Evolutionary conservation across 495 filamentous ascomycete species (phyloP).

Genomic region (Xylaria palmicola): DNA sequence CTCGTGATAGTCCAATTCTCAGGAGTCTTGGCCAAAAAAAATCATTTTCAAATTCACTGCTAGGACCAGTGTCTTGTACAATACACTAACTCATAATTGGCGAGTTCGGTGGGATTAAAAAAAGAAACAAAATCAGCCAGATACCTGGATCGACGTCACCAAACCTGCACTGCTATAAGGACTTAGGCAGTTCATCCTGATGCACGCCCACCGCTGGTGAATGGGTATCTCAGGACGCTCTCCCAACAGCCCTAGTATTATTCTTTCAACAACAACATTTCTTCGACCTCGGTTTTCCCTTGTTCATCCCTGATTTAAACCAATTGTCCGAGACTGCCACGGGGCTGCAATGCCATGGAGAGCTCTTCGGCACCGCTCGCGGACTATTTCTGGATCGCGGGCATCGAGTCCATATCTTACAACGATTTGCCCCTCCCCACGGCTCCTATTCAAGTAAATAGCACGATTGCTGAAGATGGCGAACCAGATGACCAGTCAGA

Average conservation of each 20-base stretch:
- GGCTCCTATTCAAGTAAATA: constrained; percentile 52
- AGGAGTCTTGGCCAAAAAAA: neutral
- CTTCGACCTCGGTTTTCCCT: neutral
- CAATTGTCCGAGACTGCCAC: constrained; percentile 9
- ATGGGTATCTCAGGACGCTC: neutral
- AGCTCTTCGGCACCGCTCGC: constrained; percentile 77
- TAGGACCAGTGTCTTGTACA: constrained; percentile 2
- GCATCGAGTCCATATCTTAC: constrained; percentile 73
- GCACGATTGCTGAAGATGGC: constrained; percentile 80
- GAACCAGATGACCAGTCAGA: constrained; percentile 56
- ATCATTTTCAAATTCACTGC: neutral
- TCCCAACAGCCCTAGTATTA: neutral
- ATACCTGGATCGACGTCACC: neutral
- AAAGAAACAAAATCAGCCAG: neutral
- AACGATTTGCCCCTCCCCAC: constrained; percentile 42
- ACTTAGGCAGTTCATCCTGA: neutral
- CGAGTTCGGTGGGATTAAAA: neutral
- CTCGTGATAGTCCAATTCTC: neutral
- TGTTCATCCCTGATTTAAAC: neutral
- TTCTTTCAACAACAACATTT: neutral
- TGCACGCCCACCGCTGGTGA: neutral
- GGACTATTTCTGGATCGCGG: constrained; percentile 99
- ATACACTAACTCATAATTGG: neutral
- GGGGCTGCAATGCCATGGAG: constrained; percentile 53
- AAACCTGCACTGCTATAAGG: neutral